Evolutionary conservation across 2,329 filamentous ascomycete species (phyloP).

Genomic region (Colletotrichum phormii): DNA sequence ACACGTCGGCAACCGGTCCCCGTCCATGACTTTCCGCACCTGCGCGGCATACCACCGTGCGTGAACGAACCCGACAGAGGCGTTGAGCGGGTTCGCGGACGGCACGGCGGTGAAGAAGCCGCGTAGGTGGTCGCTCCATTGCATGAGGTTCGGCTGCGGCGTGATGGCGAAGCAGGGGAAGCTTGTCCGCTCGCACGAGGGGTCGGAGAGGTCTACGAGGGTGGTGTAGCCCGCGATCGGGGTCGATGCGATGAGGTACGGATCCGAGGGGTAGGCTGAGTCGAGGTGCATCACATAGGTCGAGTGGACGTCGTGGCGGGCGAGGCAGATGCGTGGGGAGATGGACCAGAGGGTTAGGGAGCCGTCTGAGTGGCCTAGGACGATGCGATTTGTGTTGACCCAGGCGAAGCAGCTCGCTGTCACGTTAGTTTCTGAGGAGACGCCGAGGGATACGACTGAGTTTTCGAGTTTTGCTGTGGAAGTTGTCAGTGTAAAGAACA

Average conservation of each 20-base stretch:
- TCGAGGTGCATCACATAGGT: slow-evolving; percentile 65
- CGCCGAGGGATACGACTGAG: slow-evolving; percentile 57
- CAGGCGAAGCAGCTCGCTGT: slow-evolving; percentile 66
- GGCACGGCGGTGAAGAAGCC: slow-evolving; percentile 66
- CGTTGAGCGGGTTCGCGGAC: slow-evolving; percentile 64
- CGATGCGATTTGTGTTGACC: slow-evolving; percentile 66
- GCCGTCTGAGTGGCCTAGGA: slow-evolving; percentile 67
- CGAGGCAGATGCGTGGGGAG: slow-evolving; percentile 59
- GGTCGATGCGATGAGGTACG: slow-evolving; percentile 65
- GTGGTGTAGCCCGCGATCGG: slow-evolving; percentile 66
- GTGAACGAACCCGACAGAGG: slow-evolving; percentile 64
- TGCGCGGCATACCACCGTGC: slow-evolving; percentile 62
- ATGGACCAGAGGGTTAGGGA: slow-evolving; percentile 69
- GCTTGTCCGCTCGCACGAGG: slow-evolving; percentile 65
- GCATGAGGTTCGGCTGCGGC: slow-evolving; percentile 64
- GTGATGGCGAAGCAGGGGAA: slow-evolving; percentile 62
- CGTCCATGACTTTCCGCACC: slow-evolving; percentile 62
- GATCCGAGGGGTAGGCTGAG: slow-evolving; percentile 67
- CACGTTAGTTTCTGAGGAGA: slow-evolving; percentile 59
- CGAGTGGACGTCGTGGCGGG: slow-evolving; percentile 65
- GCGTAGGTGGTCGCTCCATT: slow-evolving; percentile 66
- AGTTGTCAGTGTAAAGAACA: slow-evolving; percentile 39
- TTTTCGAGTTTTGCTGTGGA: slow-evolving; percentile 56
- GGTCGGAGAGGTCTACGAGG: slow-evolving; percentile 63
- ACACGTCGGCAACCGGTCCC: slow-evolving; percentile 62